phyloP scores from a whole-genome alignment of 148 eudicot species.

The Rhododendron mucronatum region DNA sequence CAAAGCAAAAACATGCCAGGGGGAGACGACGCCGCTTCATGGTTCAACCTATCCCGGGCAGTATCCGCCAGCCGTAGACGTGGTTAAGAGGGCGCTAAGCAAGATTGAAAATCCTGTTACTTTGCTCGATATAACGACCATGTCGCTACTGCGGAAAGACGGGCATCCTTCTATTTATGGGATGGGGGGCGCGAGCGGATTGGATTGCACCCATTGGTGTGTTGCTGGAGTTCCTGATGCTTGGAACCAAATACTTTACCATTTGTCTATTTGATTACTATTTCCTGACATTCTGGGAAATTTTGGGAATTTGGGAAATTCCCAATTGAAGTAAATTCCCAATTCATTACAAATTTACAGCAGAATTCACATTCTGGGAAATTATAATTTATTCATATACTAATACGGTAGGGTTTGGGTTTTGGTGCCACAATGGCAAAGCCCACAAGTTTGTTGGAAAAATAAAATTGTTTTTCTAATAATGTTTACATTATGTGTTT shows the following conservation, averaged over 20 bases:
- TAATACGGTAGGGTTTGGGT: background rate
- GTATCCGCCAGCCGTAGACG: slow-evolving; percentile 32
- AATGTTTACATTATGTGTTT: too few relatives aligned
- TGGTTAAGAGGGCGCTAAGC: slow-evolving; percentile 49
- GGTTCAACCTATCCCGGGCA: slow-evolving; percentile 57
- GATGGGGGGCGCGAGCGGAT: slow-evolving; percentile 17
- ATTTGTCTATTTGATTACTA: slow-evolving; percentile 19
- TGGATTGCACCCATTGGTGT: slow-evolving; percentile 93
- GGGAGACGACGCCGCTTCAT: slow-evolving; percentile 43
- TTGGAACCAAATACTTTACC: slow-evolving; percentile 76
- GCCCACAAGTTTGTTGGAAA: background rate
- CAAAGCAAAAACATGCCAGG: slow-evolving; percentile 36
- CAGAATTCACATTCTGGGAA: background rate
- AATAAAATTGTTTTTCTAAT: too few relatives aligned
- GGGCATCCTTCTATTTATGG: slow-evolving; percentile 69
- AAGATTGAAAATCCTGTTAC: slow-evolving; percentile 49
- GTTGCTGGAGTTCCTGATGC: slow-evolving; percentile 80
- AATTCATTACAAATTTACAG: background rate
- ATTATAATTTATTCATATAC: too few relatives aligned
- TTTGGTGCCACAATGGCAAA: background rate
- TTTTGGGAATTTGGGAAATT: background rate
- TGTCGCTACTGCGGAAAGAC: slow-evolving; percentile 62
- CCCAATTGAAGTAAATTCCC: background rate
- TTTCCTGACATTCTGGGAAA: background rate
- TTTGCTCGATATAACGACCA: slow-evolving; percentile 57